A percentile compares a stretch with the other conserved stretches of the same genome.
phyloP scores from a whole-genome alignment of 129 eudicot species.

The Deinandra increscens region DNA sequence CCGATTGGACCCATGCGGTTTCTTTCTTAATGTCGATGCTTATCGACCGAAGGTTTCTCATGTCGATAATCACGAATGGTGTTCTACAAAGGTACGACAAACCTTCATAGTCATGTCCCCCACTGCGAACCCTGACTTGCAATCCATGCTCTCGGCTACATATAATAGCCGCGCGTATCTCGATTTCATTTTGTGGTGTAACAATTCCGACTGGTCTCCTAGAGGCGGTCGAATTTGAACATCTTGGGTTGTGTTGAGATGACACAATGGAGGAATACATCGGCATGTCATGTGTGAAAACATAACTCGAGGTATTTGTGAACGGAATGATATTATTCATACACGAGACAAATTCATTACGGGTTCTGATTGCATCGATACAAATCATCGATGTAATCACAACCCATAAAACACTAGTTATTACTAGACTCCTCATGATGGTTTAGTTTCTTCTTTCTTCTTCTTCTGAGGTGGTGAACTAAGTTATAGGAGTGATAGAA shows the following conservation, averaged over 20 bases:
- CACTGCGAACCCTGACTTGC: slow-evolving; percentile 52
- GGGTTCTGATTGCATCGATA: slow-evolving; percentile 9
- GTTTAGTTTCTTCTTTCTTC: too few species aligned
- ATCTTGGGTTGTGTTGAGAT: slow-evolving; percentile 50
- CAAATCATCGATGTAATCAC: background rate
- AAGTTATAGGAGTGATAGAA: slow-evolving; percentile 22
- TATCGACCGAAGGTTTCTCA: slow-evolving; percentile 37
- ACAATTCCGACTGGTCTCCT: slow-evolving; percentile 37
- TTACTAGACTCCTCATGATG: slow-evolving; percentile 26
- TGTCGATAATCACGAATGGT: slow-evolving; percentile 53
- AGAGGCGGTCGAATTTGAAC: slow-evolving; percentile 20
- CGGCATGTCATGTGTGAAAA: slow-evolving; percentile 21
- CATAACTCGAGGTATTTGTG: slow-evolving; percentile 12
- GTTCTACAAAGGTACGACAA: slow-evolving; percentile 43
- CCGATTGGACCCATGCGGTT: slow-evolving; percentile 57
- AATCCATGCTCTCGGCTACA: slow-evolving; percentile 38
- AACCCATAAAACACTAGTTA: slow-evolving; percentile 26
- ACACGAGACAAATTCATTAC: slow-evolving; percentile 20
- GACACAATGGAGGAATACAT: slow-evolving; percentile 39
- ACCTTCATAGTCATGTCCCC: slow-evolving; percentile 66
- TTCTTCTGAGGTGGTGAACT: background rate
- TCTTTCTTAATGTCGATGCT: slow-evolving; percentile 29
- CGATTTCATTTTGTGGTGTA: slow-evolving; percentile 36
- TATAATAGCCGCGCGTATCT: slow-evolving; percentile 29
- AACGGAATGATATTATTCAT: slow-evolving; percentile 21